Percentiles rank a stretch among this genome's conserved stretches.
Conservation (phyloP, 2,329 filamentous ascomycete species). For the Zymoseptoria pseudotritici region DNA sequence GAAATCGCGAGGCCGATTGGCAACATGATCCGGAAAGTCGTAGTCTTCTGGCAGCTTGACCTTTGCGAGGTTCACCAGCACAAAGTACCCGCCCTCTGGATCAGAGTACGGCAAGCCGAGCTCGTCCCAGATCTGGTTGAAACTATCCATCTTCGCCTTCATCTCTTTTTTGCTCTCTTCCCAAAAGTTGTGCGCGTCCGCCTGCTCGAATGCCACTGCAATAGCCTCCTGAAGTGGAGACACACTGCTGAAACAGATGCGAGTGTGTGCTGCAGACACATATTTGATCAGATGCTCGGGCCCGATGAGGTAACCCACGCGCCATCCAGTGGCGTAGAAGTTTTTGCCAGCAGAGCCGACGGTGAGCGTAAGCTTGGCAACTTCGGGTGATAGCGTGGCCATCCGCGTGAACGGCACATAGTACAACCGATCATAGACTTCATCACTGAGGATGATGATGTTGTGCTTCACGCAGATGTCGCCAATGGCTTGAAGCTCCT, state of each 20-base stretch:
- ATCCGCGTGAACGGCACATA: conserved; percentile 94
- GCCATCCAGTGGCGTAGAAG: conserved; percentile 97
- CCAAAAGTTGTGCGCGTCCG: conserved; percentile 82
- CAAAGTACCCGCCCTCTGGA: conserved; percentile 95
- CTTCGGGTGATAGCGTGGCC: conserved; percentile 81
- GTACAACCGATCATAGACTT: conserved; percentile 85
- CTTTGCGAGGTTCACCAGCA: conserved; percentile 86
- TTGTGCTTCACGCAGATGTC: conserved; percentile 86
- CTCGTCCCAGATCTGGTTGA: conserved; percentile 59
- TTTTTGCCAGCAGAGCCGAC: conserved; percentile 96
- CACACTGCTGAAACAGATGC: conserved; percentile 92
- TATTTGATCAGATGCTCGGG: conserved; percentile 83
- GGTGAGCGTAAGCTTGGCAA: conserved; percentile 80
- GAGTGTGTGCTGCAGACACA: conserved; percentile 84
- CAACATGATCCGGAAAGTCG: conserved; percentile 82
- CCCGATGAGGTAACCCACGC: conserved; percentile 91
- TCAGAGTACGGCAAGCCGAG: conserved; percentile 62
- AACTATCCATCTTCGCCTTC: conserved; percentile 78
- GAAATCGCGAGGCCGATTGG: conserved; percentile 80
- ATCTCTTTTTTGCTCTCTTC: conserved; percentile 74
- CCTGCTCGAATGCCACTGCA: conserved; percentile 88
- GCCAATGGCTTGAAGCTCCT: conserved; percentile 77
- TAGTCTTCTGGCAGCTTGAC: conserved; percentile 79
- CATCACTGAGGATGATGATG: conserved; percentile 64
- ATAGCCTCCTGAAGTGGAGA: conserved; percentile 91